Evolutionary conservation across 345 rosid species (phyloP), one percentile per base, ranked within the genome.

Genomic region (Murraya paniculata): DNA sequence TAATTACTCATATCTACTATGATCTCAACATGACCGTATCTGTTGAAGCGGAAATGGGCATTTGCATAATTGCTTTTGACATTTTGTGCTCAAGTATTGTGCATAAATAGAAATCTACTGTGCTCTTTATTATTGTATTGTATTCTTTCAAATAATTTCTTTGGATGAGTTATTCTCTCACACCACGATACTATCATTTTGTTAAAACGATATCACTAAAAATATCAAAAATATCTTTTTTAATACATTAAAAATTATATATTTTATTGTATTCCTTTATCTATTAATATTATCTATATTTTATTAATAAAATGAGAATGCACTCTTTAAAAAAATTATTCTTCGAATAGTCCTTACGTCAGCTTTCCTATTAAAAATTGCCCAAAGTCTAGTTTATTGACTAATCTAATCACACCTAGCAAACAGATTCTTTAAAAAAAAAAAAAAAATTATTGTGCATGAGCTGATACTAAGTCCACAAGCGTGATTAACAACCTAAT

Each of bases 91-190:
- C 61, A 61, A 28, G 18, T 28, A 38, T 48, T 74, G 7, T 55
- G 5, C 50, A 24, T 74, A 74, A 70, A 71, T 64, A 58, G 73
- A 71, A 72, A 70, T 55, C 31, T 27, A 71, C 70, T 24, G 66
- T 57, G 80, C 24, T 41, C 25, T 82, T 62, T 45, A 79, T 79
- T 58, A 82, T 72, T 65, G n/a, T 33, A 3, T 45, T 45, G 5
- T 45, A 45, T 4, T 13, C 18, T 45, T 45, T 45, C 50, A 13
- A 45, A 45, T 11, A 0, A 41, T 41, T 10, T 41, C 48, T 2
- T 41, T 11, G 4, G 14, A 41, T 41, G 1, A 41, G 16, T 41
- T 11, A 41, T 41, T 41, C 48, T 0, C 10, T 41, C 48, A 0
- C 10, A 0, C 16, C 1, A 39, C 9, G 13, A 39, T 41, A 41